Evolutionary conservation across 768 basidiomycete species (phyloP), one percentile per base, ranked within the genome.

Genomic region (Chiua virens): DNA sequence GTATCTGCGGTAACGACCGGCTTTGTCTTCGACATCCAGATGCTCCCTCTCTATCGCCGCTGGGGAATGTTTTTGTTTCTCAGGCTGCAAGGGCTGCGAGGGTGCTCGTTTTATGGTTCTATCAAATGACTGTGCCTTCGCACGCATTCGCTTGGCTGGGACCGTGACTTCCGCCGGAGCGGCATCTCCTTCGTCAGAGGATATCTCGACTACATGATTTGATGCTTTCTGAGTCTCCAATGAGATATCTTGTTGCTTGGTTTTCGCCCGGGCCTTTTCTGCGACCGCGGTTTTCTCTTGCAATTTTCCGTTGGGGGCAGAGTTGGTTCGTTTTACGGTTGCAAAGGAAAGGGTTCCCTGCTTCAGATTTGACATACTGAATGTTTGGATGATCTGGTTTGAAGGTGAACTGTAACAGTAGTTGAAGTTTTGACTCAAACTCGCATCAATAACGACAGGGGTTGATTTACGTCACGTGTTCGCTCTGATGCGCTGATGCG

Each of bases 1-100:
- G 18, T 82, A 69, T 45, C 73, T 73, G n/a, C 67, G 71, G 73
- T 82, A 91, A 45, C 68, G 75, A 35, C 74, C 67, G 48, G 78
- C 74, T 47, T 79, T 81, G 20, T 74, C 73, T 41, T 81, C 66
- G 32, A 81, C 64, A 37, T 78, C 73, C 8, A 76, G 68, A 18
- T 27, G 57, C 43, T 61, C 57, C 37, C 53, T 58, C 49, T 59
- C 46, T 41, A 63, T 59, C 13, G 45, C 52, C 21, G 11, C 53
- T 17, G 40, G 35, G n/a, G 35, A 42, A 21, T 50, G 18, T 1
- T 43, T 37, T 13, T 22, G 44, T 41, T 47, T 49, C 48, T 60
- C 49, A 36, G 46, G 43, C 43, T 37, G 59, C 30, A 42, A 44
- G 44, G 2, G 43, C 23, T 42, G 48, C n/a, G 25, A 28, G 2